Evolutionary conservation across 2,329 filamentous ascomycete genomes (phyloP), one percentile per base, ranked within the genome.

Genomic region (Cytospora piceicola): DNA sequence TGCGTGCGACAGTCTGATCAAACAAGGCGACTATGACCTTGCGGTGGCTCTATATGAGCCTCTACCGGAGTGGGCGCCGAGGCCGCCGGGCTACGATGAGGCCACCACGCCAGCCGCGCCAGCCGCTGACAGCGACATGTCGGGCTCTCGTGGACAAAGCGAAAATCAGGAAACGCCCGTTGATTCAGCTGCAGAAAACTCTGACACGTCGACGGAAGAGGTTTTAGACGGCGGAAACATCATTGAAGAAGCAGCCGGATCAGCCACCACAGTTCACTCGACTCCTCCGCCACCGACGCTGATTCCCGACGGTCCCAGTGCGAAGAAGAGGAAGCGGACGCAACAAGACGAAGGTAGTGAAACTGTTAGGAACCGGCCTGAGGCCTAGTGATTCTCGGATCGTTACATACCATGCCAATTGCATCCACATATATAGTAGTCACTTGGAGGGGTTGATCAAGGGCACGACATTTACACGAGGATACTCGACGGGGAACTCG

Each of bases 1-100:
- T 20, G 67, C 65, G 12, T 57, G 69, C 46, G 61, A 71, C 12
- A 68, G 65, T n/a, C 58, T 70, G 62, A 69, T 71, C 29, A 58
- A 62, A 32, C 62, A 64, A 15, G 70, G 69, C 5, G 69, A 70
- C 56, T 63, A 64, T 51, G 60, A 68, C 32, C 68, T 71, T 22
- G 68, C 68, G 17, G 66, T 63, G 15, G 63, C 68, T 15, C 30
- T 71, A 54, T 71, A 71, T 27, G 67, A 71, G 15, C 34, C 56
- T 20, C 52, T 68, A 15, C 70, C 70, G 7, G 60, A 65, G 34
- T 71, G 66, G 66, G 69, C 67, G 24, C 69, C 70, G 17, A 59
- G 53, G 8, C 65, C 61, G 46, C 58, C 54, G 27, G 32, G 32
- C 12, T 29, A 54, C 32, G n/a, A 14, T 11, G 59, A 39, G 9